Evolutionary conservation across 495 filamentous ascomycete genomes (phyloP).

Genomic region (Apodospora peruviana): DNA sequence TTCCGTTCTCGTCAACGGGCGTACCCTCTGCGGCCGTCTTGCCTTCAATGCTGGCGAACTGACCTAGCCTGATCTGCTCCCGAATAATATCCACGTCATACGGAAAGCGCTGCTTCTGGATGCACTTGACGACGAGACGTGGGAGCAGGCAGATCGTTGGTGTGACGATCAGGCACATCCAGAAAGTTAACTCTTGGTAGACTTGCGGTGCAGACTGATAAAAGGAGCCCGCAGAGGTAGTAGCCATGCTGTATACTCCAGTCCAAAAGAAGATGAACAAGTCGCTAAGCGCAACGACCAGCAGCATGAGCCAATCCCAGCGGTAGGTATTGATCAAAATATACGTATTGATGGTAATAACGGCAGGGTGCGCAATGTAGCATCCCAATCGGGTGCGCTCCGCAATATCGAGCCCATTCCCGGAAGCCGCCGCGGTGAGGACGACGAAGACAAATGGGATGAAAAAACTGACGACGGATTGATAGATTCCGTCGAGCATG

Average conservation of each 20-base stretch:
- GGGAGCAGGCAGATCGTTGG: constrained; percentile 76
- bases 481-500: constrained; percentile 92
- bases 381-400: constrained; percentile 79
- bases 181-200: constrained; percentile 77
- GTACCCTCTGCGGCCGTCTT: constrained; percentile 23
- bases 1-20: constrained; percentile 17
- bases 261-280: constrained; percentile 96
- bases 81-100: constrained; percentile 93
- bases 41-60: constrained; percentile 40
- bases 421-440: constrained; percentile 59
- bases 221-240: constrained; percentile 59
- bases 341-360: constrained; percentile 86
- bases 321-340: constrained; percentile 92
- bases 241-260: constrained; percentile 70
- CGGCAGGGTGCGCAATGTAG: constrained; percentile 70
- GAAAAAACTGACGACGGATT: constrained; percentile 89
- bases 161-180: constrained; percentile 72
- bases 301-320: constrained; percentile 92
- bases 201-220: constrained; percentile 74
- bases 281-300: constrained; percentile 75
- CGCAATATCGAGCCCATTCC: constrained; percentile 62
- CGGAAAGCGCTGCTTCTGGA: constrained; percentile 91
- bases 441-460: constrained; percentile 78
- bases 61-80: constrained; percentile 78
- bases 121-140: constrained; percentile 73